phyloP scores from a whole-genome alignment of 768 basidiomycete genomes.

The Rickenella mellea region DNA sequence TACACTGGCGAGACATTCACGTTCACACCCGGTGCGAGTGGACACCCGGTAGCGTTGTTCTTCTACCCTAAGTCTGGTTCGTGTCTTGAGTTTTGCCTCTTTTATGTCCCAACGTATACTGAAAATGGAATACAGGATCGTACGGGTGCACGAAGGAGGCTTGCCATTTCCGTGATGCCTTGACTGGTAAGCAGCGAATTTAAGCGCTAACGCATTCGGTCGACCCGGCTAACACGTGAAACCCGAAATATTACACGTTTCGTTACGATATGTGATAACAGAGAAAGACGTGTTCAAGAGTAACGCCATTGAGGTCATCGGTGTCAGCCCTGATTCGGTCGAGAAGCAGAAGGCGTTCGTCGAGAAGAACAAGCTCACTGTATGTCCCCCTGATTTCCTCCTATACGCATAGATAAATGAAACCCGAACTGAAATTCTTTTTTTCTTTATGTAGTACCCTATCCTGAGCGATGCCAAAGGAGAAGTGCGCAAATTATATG shows the following conservation, averaged over 20 bases:
- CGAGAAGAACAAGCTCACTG: constrained; percentile 57
- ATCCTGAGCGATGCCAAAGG: constrained; percentile 66
- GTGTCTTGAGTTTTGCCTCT: constrained; percentile 2
- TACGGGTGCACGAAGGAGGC: constrained; percentile 77
- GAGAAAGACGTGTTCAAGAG: constrained; percentile 59
- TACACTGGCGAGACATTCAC: constrained; percentile 52
- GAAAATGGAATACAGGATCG: constrained; percentile 36
- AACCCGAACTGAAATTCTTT: neutral
- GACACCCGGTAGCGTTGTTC: constrained; percentile 60
- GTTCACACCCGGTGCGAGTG: constrained; percentile 47
- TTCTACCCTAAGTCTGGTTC: constrained; percentile 70
- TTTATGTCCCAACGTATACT: neutral
- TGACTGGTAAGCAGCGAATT: constrained; percentile 49
- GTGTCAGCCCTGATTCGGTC: constrained; percentile 65
- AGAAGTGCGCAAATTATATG: constrained; percentile 52
- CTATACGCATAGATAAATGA: neutral
- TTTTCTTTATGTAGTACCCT: constrained; percentile 44
- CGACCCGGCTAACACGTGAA: neutral
- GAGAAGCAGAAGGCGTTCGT: constrained; percentile 69
- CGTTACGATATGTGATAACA: constrained; percentile 13
- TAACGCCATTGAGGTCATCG: constrained; percentile 57
- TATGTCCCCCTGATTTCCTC: constrained; percentile 19
- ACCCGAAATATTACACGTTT: neutral
- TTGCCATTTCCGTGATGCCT: constrained; percentile 74
- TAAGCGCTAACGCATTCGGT: neutral